Base-by-base conservation (phyloP, 148 eudicot species). In the Linanthus parryae region DNA sequence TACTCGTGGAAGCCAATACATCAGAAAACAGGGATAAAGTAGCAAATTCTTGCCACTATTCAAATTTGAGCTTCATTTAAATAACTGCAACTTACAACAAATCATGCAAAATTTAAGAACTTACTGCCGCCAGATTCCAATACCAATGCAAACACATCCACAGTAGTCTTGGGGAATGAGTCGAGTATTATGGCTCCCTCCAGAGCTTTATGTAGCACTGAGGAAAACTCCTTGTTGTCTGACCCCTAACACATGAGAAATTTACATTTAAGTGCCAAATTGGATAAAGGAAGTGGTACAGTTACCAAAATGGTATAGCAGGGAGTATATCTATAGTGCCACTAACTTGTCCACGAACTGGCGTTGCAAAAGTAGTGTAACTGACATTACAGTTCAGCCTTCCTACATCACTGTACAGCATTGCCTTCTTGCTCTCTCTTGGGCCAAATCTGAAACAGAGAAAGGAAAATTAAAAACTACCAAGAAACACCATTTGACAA, bases 381-480 rank as follows among this genome's bases (percentile, higher is more conserved):
- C 85, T 81, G 68, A 92, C 94, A 74, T 78, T 73, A 66, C 98
- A 92, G 72, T 84, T 92, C 39, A 92, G 69, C 57, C 94, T 63
- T 24, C 98, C 98, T 51, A 54, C 52, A 59, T 87, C 88, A 64
- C 90, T 87, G 62, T 81, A 92, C 88, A 84, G 63, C 91, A 80
- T 81, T 63, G 98, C 98, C 74, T 92, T 92, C 82, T 92, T 92
- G 57, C 98, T 92, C 66, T 92, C 98, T 70, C 98, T 87, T 38
- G 98, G 98, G 57, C 98, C 98, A 69, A 77, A 91, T 49, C 98
- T 91, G 54, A 63, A 30, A 5, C 57, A 53, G 35, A 44, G 27
- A 53, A 44, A 44, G 27, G 5, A 48, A 40, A 34, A 2, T 4
- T 23, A 28, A 2, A 22, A 36, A 12, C 2, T 7, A 24, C 17